Conservation (phyloP, 192 early-diverging fungal genomes). For the Phycomyces nitens region DNA sequence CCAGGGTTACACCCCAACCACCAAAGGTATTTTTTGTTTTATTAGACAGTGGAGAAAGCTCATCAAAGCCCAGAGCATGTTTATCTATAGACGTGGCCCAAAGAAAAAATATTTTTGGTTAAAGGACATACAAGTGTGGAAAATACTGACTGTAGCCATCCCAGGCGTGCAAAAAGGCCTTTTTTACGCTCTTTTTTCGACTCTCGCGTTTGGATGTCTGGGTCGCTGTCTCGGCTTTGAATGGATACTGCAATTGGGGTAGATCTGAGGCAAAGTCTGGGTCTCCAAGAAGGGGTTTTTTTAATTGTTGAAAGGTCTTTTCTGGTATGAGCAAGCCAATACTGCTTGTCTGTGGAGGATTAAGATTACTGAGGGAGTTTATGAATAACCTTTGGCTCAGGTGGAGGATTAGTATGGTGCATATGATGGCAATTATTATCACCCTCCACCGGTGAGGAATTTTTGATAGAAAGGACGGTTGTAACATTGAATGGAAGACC, state of each 20-base stretch:
- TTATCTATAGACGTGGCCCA: conserved; percentile 23
- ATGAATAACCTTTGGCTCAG: background rate
- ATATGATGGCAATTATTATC: background rate
- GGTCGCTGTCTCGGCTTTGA: conserved; percentile 1
- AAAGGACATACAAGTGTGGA: too few relatives aligned
- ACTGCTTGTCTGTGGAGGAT: background rate
- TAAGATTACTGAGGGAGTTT: background rate
- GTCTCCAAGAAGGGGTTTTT: conserved; percentile 3
- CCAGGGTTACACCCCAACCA: conserved; percentile 64
- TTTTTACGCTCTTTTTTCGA: conserved; percentile 44
- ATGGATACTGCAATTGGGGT: conserved; percentile 12
- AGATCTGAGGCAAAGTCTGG: conserved; percentile 8
- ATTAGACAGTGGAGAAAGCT: conserved; percentile 40
- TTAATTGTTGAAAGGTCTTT: background rate
- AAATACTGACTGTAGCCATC: conserved; percentile 56
- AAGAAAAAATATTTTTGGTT: too few relatives aligned
- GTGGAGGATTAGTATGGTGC: background rate
- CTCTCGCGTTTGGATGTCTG: conserved; percentile 7
- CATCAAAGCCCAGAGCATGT: conserved; percentile 76
- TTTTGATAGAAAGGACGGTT: background rate
- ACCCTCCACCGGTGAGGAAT: conserved; percentile 4
- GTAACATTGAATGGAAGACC: too few relatives aligned
- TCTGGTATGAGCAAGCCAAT: background rate
- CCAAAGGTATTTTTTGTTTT: conserved; percentile 30
- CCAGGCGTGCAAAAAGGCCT: conserved; percentile 68